Evolutionary conservation across 179 eudicot genomes (phyloP), one percentile per base, ranked within the genome.

Genomic region (Silene vulgaris): DNA sequence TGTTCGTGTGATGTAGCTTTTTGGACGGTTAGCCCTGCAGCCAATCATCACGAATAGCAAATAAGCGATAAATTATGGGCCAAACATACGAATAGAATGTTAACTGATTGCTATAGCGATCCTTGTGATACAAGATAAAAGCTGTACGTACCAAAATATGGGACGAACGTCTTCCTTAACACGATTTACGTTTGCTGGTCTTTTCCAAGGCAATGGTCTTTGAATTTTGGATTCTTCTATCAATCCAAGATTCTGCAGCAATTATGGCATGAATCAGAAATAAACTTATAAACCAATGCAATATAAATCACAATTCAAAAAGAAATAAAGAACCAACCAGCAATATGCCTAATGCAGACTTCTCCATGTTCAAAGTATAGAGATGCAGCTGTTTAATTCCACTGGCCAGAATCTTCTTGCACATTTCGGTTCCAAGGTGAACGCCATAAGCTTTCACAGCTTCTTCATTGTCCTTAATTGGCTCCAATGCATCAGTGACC

Each of bases 371-470:
- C 72, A 96, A 81, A 17, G 99, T 96, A 75, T 96, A 96, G 5
- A 96, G 88, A 82, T 93, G 99, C 77, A 96, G 45, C 70, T 90
- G 88, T 76, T 84, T 92, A 61, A 93, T 96, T 74, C 99, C 99
- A 75, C 74, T 82, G 29, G 99, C 97, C 83, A 96, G 52, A 80
- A 96, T 93, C 88, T 90, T 96, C 96, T 89, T 96, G 96, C 99
- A 95, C 97, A 93, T 93, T 83, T 96, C 99, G 67, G 99, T 96
- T 82, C 91, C 99, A 54, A 88, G 93, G 90, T 96, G 97, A 86
- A 96, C 78, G 43, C 99, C 99, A 72, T 90, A 96, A 52, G 91
- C 91, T 83, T 82, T 96, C 69, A 96, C 97, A 81, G 99, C 97
- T 82, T 93, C 97, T 69, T 96, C 97, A 76, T 96, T 96, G 83